A percentile compares a stretch with the other conserved stretches of the same genome.
These are phyloP conservation scores for Pythium vanterpoolii DNA, from an alignment of 352 stramenopile species.

Conservation along the genomic window DNA sequence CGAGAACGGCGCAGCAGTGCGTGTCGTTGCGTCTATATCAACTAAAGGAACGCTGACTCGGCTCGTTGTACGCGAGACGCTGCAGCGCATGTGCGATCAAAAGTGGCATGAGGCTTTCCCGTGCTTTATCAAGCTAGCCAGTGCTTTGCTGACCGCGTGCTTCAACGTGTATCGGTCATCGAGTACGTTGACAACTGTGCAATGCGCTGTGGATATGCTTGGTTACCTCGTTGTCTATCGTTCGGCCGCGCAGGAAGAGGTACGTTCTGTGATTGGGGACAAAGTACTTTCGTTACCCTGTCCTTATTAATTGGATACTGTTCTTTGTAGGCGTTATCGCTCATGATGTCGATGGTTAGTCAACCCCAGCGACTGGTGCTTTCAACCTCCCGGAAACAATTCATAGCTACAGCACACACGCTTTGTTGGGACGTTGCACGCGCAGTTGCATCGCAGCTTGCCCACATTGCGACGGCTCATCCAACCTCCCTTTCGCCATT, in stretches of 20 bases:
- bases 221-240: slow-evolving; percentile 17
- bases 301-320: neutral
- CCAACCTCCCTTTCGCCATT: slow-evolving; percentile 43
- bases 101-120: slow-evolving; percentile 20
- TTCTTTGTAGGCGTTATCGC: slow-evolving; percentile 45
- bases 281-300: neutral
- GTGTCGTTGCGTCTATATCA: slow-evolving; percentile 5
- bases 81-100: slow-evolving; percentile 12
- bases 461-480: slow-evolving; percentile 38
- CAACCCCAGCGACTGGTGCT: slow-evolving; percentile 57
- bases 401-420: neutral
- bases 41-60: slow-evolving; percentile 9
- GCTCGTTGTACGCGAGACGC: slow-evolving; percentile 16
- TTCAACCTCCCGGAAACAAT: slow-evolving; percentile 3
- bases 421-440: slow-evolving; percentile 65
- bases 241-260: slow-evolving; percentile 44
- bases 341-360: slow-evolving; percentile 66
- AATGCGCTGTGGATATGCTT: slow-evolving; percentile 20
- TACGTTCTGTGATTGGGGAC: slow-evolving; percentile 16
- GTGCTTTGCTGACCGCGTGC: slow-evolving; percentile 16
- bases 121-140: slow-evolving; percentile 14
- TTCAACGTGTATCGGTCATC: slow-evolving; percentile 15
- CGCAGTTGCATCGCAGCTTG: slow-evolving; percentile 45
- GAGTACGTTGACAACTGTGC: neutral
- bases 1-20: slow-evolving; percentile 39